Percentiles rank a stretch among this genome's conserved stretches.
These are phyloP conservation scores for Yamadazyma atmosphaerica DNA, from an alignment of 1,139 yeast genomes.

Conservation along the genomic window DNA sequence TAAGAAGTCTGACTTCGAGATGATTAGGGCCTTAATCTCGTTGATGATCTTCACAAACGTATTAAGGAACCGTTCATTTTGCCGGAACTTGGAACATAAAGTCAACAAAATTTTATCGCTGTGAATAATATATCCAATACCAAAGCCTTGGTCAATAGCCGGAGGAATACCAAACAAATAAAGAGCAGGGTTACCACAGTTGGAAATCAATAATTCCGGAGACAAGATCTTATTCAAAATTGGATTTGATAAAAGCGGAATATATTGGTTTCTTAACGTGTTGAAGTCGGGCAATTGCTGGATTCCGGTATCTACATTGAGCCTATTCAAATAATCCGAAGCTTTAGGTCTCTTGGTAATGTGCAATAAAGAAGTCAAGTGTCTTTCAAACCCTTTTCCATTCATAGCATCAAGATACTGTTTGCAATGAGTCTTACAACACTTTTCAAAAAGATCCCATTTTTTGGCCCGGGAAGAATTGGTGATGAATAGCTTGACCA, in stretches of 20 bases:
- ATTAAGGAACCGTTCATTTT: conserved; percentile 64
- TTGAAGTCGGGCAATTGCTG: conserved; percentile 25
- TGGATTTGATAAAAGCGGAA: conserved; percentile 64
- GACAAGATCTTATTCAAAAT: conserved; percentile 42
- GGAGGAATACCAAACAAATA: conserved; percentile 76
- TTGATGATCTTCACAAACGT: conserved; percentile 61
- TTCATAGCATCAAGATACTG: conserved; percentile 53
- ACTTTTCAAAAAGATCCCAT: conserved; percentile 52
- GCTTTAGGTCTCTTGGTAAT: conserved; percentile 32
- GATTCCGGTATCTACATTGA: conserved; percentile 39
- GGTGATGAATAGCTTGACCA: conserved; percentile 63
- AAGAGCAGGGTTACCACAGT: conserved; percentile 80
- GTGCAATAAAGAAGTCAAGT: conserved; percentile 62
- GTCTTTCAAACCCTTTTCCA: conserved; percentile 73
- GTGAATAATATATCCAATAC: conserved; percentile 73
- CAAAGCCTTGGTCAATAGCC: conserved; percentile 72
- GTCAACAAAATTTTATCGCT: conserved; percentile 59
- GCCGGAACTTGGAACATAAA: conserved; percentile 73
- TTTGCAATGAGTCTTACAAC: conserved; percentile 53
- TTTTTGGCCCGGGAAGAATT: conserved; percentile 46
- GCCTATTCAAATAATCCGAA: conserved; percentile 39
- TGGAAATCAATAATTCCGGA: conserved; percentile 47
- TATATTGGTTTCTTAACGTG: conserved; percentile 16
- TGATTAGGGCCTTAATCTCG: conserved; percentile 52
- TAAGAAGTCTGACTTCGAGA: conserved; percentile 35